phyloP scores from a whole-genome alignment of 2,329 filamentous ascomycete species.

The Ophiostoma ips region DNA sequence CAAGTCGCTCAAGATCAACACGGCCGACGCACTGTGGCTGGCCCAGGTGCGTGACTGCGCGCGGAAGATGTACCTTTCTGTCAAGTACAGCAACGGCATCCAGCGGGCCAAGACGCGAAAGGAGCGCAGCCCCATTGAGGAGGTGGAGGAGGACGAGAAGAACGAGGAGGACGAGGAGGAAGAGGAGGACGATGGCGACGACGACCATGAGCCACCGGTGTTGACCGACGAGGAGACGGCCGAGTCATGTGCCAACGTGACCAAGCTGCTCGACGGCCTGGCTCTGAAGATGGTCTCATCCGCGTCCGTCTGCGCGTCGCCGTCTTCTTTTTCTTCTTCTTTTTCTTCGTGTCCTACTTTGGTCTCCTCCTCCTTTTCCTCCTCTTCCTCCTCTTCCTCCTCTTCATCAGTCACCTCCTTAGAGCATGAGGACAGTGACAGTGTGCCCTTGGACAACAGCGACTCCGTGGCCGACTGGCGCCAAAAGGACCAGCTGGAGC shows the following conservation, averaged over 20 bases:
- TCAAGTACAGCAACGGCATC: background rate
- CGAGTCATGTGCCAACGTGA: too few species aligned
- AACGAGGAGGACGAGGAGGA: too few species aligned
- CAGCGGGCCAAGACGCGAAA: background rate
- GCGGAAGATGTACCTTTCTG: slow-evolving; percentile 1
- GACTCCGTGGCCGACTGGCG: background rate
- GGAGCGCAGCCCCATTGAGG: background rate
- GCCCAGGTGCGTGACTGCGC: background rate
- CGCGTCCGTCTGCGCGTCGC: too few species aligned
- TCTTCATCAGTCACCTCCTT: background rate
- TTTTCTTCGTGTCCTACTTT: too few species aligned
- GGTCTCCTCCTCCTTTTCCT: too few species aligned
- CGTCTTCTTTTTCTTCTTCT: too few species aligned
- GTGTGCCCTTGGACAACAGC: too few species aligned
- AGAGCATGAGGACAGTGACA: too few species aligned
- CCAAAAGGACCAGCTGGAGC: slow-evolving; percentile 1
- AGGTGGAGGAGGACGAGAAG: background rate
- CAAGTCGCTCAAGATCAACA: background rate
- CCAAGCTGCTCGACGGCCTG: too few species aligned
- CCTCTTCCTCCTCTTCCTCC: background rate
- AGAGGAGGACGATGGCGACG: background rate
- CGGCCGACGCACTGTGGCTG: background rate
- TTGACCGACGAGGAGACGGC: too few species aligned
- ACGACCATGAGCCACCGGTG: background rate
- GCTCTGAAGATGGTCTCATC: too few species aligned